phyloP scores from a whole-genome alignment of 495 filamentous ascomycete species.

The Talaromyces wortmannii region DNA sequence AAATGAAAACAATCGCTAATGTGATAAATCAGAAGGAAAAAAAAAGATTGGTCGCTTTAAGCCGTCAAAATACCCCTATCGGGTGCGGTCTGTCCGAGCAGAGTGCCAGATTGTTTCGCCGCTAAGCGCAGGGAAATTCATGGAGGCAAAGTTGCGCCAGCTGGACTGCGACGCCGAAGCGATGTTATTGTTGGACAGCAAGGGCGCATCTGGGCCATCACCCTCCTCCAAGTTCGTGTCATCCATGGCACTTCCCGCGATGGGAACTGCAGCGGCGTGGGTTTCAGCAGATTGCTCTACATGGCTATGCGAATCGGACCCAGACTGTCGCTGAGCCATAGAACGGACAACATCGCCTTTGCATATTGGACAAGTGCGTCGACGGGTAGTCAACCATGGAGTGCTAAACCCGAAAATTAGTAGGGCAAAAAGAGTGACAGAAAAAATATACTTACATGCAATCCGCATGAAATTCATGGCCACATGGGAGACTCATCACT shows the following conservation, averaged over 20 bases:
- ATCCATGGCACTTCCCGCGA: background rate
- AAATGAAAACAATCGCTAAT: slow-evolving; percentile 30
- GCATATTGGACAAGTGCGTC: slow-evolving; percentile 94
- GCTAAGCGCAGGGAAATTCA: slow-evolving; percentile 43
- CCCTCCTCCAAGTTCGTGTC: slow-evolving; percentile 32
- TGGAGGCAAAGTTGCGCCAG: slow-evolving; percentile 34
- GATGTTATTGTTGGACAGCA: slow-evolving; percentile 24
- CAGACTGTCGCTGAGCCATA: slow-evolving; percentile 27
- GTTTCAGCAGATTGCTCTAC: background rate
- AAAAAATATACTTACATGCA: slow-evolving; percentile 78
- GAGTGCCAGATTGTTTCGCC: slow-evolving; percentile 47
- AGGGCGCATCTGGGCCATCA: slow-evolving; percentile 26
- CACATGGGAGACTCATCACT: slow-evolving; percentile 98
- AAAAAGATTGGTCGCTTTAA: slow-evolving; percentile 1
- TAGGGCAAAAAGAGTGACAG: slow-evolving; percentile 4
- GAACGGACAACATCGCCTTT: slow-evolving; percentile 89
- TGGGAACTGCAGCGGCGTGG: background rate
- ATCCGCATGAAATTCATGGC: slow-evolving; percentile 94
- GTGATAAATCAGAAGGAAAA: slow-evolving; percentile 16
- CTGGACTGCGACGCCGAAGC: slow-evolving; percentile 29
- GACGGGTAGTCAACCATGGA: slow-evolving; percentile 93
- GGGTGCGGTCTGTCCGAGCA: slow-evolving; percentile 33
- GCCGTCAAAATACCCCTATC: slow-evolving; percentile 16
- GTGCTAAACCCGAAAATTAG: slow-evolving; percentile 52
- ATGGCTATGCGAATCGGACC: background rate